A percentile compares a stretch with the other conserved stretches of the same genome.
phyloP scores from a whole-genome alignment of 1,284 basidiomycete genomes.

The Termitomyces sp. region DNA sequence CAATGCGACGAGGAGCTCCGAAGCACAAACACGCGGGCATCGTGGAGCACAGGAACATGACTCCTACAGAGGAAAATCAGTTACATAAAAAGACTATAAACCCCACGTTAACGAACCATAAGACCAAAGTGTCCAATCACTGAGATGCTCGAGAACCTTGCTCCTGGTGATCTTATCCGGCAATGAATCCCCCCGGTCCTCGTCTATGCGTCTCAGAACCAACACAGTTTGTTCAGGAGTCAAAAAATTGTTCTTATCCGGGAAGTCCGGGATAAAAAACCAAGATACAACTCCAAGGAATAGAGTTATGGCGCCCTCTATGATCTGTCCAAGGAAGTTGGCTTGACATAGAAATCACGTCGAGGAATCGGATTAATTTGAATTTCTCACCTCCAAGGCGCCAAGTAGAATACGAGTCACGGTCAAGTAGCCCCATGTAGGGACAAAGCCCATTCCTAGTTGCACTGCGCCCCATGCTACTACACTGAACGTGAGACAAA shows the following conservation, averaged over 20 bases:
- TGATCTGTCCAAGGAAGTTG: constrained; percentile 25
- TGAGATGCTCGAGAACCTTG: constrained; percentile 34
- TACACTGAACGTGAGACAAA: constrained; percentile 35
- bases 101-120: constrained; percentile 28
- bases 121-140: constrained; percentile 42
- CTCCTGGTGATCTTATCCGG: constrained; percentile 34
- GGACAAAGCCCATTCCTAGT: constrained; percentile 38
- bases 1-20: not conserved
- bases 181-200: constrained; percentile 40
- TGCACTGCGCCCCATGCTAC: constrained; percentile 37
- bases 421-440: constrained; percentile 32
- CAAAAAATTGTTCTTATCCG: constrained; percentile 39
- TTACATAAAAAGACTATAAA: not conserved
- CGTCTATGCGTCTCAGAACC: constrained; percentile 37
- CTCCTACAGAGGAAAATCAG: constrained; percentile 21
- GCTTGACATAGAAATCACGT: constrained; percentile 19
- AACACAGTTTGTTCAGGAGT: constrained; percentile 36
- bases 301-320: constrained; percentile 37
- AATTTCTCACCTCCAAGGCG: constrained; percentile 31
- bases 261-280: constrained; percentile 38
- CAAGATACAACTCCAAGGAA: constrained; percentile 33
- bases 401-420: constrained; percentile 38
- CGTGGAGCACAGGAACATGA: constrained; percentile 38
- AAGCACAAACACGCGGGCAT: constrained; percentile 33
- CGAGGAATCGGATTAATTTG: not conserved